Base-by-base conservation (phyloP, 1,284 basidiomycete genomes). In the Sporisorium scitamineum region DNA sequence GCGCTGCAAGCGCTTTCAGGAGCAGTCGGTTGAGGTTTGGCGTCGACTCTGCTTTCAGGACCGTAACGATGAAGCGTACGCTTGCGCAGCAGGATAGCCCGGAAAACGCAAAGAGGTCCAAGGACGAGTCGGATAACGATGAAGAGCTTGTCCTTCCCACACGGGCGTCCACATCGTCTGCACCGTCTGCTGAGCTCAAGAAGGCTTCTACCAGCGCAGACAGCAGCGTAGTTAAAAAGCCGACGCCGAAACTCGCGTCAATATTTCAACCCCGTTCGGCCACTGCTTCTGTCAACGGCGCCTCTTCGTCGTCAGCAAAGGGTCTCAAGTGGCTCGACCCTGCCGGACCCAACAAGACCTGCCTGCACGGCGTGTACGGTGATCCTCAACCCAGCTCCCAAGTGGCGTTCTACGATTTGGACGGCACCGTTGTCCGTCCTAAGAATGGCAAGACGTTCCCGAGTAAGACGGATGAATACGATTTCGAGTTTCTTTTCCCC, bases 361-460 rank as follows among this genome's bases (percentile, higher is more conserved):
- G 76, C 22, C 55, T 79, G 16, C 67, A 77, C 27, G 74, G 61
- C 20, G 51, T 65, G 0, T 79, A 59, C 26, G 65, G 70, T 31
- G 51, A 70, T 5, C 77, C 77, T 0, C 26, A 39, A 9, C 63
- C 64, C 1, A 62, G 39, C 45, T 14, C 59, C 22, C 76, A 76
- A 27, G 67, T 81, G 3, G 78, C 79, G 9, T 71, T 76, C 52
- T 82, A 70, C 61, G 80, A 82, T 44, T 61, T 82, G 3, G 80
- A 82, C 44, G 80, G 80, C 13, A 81, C 78, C 26, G 54, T 82
- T 1, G 70, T 82, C 4, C 63, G 70, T 1, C 80, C 80, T 2
- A 78, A 76, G 41, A 50, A 55, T 16, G 68, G 69, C 24, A 77
- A 74, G 52, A 64, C 62, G n/a, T 80, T 65, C 18, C 80, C 80